phyloP scores from a whole-genome alignment of 75 land plant species.

The Azolla pinnata region DNA sequence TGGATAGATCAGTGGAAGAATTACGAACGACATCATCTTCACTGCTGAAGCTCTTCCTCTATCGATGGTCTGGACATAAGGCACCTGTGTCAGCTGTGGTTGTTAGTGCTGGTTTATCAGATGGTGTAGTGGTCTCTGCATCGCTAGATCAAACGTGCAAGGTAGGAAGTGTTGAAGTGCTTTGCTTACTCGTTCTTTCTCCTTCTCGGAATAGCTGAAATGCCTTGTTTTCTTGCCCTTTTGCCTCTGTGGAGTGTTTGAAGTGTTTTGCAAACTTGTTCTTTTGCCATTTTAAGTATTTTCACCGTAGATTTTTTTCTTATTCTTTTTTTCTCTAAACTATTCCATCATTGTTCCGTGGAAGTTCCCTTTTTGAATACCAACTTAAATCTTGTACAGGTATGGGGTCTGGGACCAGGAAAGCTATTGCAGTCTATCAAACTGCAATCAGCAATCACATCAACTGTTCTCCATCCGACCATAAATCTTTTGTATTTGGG shows the following conservation, averaged over 20 bases:
- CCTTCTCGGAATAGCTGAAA: slow-evolving; percentile 18
- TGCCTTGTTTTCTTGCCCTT: slow-evolving; percentile 10
- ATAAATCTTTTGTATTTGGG: not conserved
- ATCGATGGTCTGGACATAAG: slow-evolving; percentile 34
- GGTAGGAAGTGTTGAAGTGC: slow-evolving; percentile 19
- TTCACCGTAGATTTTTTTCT: not conserved
- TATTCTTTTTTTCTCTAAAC: not conserved
- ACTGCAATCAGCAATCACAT: slow-evolving; percentile 1
- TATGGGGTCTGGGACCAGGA: not conserved
- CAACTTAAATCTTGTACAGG: not conserved
- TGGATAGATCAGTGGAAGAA: slow-evolving; percentile 32
- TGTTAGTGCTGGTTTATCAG: slow-evolving; percentile 30
- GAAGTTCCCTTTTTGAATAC: not conserved
- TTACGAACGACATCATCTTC: slow-evolving; percentile 14
- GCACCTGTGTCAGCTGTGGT: slow-evolving; percentile 37
- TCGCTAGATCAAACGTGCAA: slow-evolving; percentile 62
- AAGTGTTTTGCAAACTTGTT: not conserved
- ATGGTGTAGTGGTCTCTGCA: slow-evolving; percentile 42
- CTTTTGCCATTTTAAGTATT: not conserved
- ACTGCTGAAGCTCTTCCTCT: slow-evolving; percentile 22
- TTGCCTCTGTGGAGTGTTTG: slow-evolving; percentile 10
- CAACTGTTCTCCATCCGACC: not conserved
- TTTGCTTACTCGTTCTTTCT: slow-evolving; percentile 18
- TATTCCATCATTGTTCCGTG: not conserved
- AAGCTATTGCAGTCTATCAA: not conserved